phyloP scores from a whole-genome alignment of 306 rosid genomes.

The Lablab purpureus region DNA sequence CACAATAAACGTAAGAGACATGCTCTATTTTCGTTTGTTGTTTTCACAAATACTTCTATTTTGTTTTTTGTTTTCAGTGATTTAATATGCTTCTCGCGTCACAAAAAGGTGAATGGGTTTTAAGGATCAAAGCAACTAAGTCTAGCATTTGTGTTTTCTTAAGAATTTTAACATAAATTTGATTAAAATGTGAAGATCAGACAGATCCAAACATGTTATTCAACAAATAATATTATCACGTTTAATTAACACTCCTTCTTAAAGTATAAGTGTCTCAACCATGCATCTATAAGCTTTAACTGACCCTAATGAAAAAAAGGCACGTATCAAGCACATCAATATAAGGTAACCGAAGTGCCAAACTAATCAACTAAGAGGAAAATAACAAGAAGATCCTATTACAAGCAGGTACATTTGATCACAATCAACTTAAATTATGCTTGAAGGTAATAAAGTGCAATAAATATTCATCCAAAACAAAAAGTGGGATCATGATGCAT shows the following conservation, averaged over 20 bases:
- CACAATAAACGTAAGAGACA: background rate
- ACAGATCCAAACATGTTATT: background rate
- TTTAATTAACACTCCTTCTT: background rate
- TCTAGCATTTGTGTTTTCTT: no score
- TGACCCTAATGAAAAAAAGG: background rate
- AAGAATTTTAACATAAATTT: background rate
- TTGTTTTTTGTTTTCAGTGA: no score
- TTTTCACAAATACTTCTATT: background rate
- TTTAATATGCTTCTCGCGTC: no score
- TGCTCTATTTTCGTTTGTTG: background rate
- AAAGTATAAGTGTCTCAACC: background rate
- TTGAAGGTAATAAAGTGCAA: background rate
- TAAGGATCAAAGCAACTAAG: no score
- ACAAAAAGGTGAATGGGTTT: no score
- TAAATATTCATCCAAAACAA: constrained; percentile 16
- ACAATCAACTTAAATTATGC: constrained; percentile 3
- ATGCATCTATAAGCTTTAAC: constrained; percentile 15
- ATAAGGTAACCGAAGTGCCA: background rate
- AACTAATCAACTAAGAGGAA: background rate
- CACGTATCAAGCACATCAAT: constrained; percentile 6
- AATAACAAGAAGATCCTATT: background rate
- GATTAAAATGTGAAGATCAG: background rate
- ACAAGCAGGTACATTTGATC: background rate
- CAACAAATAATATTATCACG: background rate
- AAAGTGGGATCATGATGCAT: background rate